Evolutionary conservation across 192 early-diverging fungal species (phyloP), one percentile per base, ranked within the genome.

Genomic region (Gryganskiella cystojenkinii): DNA sequence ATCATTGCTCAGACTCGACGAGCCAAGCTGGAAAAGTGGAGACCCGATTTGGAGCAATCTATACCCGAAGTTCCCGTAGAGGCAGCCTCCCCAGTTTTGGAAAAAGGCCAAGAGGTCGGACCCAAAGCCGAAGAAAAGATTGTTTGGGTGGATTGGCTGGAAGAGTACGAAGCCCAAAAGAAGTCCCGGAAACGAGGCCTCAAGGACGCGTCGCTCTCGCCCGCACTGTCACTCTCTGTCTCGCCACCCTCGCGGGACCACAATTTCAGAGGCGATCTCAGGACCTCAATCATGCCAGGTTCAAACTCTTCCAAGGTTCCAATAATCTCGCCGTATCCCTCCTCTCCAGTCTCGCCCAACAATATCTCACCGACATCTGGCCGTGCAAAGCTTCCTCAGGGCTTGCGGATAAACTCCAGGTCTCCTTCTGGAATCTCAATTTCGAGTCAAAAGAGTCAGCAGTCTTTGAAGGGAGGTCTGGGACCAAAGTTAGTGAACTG

Each of bases 21-120:
- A 42, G 74, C 74, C 11, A 78, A 78, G 24, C 51, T 78, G 49
- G 74, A 78, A 33, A 78, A 78, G 57, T 78, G 74, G 74, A 56
- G 66, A 24, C 74, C 74, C 9, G 74, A 78, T 47, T 42, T 78
- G 49, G 55, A 54, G 54, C 20, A 62, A 11, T 19, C 59, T 19
- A 62, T 49, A 8, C 14, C 17, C 1, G 74, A 76, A 5, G 11
- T 17, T 20, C 56, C 1, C 19, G 17, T 20, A 7, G 65, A 67
- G 27, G 14, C 54, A 43, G 27, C 25, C 1, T 47, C 63, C 19
- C 33, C 45, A 10, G 27, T 42, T 31, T 4, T 4, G 3, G 52
- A 25, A 20, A 19, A 34, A 45, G 19, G 50, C 17, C 30, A 42
- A 15, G 47, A n/a, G 33, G 9, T 1, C 19, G 24, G 9, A 34